Base-by-base conservation (phyloP, 2,329 filamentous ascomycete species). In the Biscogniauxia sp. region DNA sequence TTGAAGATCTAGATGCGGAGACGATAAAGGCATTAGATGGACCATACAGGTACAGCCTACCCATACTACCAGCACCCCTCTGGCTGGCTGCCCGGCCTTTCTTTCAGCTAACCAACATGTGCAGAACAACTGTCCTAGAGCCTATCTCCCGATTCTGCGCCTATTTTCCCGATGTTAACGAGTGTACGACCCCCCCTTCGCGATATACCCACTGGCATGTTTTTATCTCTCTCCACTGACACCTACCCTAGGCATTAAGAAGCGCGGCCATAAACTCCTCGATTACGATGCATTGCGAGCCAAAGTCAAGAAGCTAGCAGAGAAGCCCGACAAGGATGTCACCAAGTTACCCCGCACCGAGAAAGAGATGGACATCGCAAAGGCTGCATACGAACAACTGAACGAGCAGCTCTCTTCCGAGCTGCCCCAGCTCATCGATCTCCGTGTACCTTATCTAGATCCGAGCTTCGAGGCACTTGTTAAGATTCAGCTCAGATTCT, bases 151-250 rank as follows among this genome's bases (percentile, higher is more conserved):
- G 93, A 66, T 99, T 98, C 81, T 98, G 94, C 80, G 92, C 92
- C 68, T 99, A 99, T 80, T 99, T 99, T 77, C 94, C 95, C 37
- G 95, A 99, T 76, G 93, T 99, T 74, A 99, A 99, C 78, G 93
- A 97, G 80, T 97, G 94, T 89, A 79, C 59, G 85, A 73, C 13
- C 7, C 23, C 9, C 26, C n/a, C 53, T 17, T 19, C 6, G 15
- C 26, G 20, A 9, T 32, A 37, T 13, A 23, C 19, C 19, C 23
- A 45, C 54, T 23, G n/a, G 11, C 54, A 20, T 17, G 17, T 17
- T 15, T 5, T 20, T 17, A 25, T 17, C 25, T 51, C 20, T 51
- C 20, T 13, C 55, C 32, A 5, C 5, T 17, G 45, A 74, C 59
- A 8, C 25, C 1, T 0, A 17, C n/a, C 55, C n/a, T 66, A 90